These are phyloP conservation scores for Vaucheria bursata DNA, from an alignment of 352 stramenopile species.

Conservation along the genomic window DNA sequence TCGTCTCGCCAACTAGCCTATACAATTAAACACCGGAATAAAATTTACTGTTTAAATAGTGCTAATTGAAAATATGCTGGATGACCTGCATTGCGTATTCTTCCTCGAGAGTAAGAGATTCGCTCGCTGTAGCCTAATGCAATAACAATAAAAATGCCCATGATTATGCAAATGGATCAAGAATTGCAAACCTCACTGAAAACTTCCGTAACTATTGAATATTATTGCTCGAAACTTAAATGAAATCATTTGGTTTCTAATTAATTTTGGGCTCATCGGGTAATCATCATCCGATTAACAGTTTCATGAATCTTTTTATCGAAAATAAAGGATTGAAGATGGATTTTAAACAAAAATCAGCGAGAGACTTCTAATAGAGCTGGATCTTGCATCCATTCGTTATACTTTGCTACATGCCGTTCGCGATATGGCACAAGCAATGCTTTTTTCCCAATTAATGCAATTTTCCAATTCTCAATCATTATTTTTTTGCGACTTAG, in stretches of 20 bases:
- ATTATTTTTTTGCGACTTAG: too few relatives aligned
- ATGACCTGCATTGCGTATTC: constrained; percentile 76
- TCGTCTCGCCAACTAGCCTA: constrained; percentile 29
- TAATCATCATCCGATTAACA: too few relatives aligned
- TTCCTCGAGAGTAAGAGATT: constrained; percentile 73
- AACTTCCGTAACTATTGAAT: too few relatives aligned
- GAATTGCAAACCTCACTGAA: too few relatives aligned
- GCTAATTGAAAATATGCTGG: background rate
- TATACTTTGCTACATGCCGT: constrained; percentile 74
- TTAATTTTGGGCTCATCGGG: too few relatives aligned
- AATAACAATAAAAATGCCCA: too few relatives aligned
- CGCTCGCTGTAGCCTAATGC: constrained; percentile 67
- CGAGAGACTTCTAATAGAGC: constrained; percentile 67
- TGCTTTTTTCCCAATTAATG: constrained; percentile 12
- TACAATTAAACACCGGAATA: background rate
- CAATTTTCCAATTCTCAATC: background rate
- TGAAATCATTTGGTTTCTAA: too few relatives aligned
- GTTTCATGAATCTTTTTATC: too few relatives aligned
- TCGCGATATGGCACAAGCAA: constrained; percentile 48
- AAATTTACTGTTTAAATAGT: background rate
- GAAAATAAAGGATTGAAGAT: too few relatives aligned
- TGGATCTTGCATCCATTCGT: constrained; percentile 77
- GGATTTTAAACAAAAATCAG: too few relatives aligned
- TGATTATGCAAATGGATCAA: too few relatives aligned
- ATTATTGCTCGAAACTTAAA: too few relatives aligned